Percentiles rank a stretch among this genome's conserved stretches.
These are phyloP conservation scores for Elymus sibiricus DNA, from an alignment of 176 grass and related monocot species.

Conservation along the genomic window DNA sequence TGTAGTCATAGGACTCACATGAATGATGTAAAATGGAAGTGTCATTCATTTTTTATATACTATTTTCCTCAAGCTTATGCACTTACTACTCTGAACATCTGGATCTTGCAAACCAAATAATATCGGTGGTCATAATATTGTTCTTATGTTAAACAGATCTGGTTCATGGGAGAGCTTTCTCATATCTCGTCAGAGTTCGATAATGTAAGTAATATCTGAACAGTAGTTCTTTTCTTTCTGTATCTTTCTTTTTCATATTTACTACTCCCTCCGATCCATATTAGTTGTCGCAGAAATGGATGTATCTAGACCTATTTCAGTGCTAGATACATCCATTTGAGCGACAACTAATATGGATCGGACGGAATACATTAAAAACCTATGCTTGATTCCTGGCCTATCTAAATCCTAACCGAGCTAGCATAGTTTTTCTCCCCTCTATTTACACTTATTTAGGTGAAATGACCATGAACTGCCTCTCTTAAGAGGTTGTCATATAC, in stretches of 20 bases:
- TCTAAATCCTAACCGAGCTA: slow-evolving; percentile 2
- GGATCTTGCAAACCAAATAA: slow-evolving; percentile 1
- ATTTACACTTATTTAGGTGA: neutral
- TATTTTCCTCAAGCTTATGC: neutral
- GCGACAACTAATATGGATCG: too few relatives aligned
- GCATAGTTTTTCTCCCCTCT: slow-evolving; percentile 1
- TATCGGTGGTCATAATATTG: slow-evolving; percentile 27
- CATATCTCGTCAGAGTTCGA: slow-evolving; percentile 94
- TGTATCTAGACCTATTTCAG: too few relatives aligned
- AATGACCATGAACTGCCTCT: neutral
- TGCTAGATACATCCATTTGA: too few relatives aligned
- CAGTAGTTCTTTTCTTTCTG: neutral
- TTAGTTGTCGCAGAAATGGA: too few relatives aligned
- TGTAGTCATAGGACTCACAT: slow-evolving; percentile 9
- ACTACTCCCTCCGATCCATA: too few relatives aligned
- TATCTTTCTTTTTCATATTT: slow-evolving; percentile 32
- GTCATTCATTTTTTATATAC: slow-evolving; percentile 6
- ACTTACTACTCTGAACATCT: slow-evolving; percentile 14
- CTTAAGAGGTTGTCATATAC: neutral
- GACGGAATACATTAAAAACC: too few relatives aligned
- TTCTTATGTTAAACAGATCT: slow-evolving; percentile 61
- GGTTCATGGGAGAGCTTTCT: slow-evolving; percentile 99
- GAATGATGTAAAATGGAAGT: slow-evolving; percentile 7
- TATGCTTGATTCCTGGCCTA: neutral
- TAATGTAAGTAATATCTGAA: slow-evolving; percentile 67